phyloP scores from a whole-genome alignment of 2,329 filamentous ascomycete genomes.

The Microsporum canis region DNA sequence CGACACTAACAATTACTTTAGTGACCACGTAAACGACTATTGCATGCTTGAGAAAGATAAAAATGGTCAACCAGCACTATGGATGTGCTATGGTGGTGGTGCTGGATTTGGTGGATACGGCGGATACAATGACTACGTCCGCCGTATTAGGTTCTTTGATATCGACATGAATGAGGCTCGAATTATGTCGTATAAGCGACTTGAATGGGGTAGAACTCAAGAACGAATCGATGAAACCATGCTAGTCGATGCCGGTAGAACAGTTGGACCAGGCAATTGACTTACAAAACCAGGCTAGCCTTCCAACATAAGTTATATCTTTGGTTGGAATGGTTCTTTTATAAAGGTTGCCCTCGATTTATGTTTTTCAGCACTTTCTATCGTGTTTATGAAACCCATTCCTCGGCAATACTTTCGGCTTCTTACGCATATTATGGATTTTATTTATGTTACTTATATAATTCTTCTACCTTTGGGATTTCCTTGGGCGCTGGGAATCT shows the following conservation, averaged over 20 bases:
- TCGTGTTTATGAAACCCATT: background rate
- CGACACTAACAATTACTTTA: constrained; percentile 22
- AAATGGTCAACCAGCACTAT: constrained; percentile 56
- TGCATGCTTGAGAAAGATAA: constrained; percentile 58
- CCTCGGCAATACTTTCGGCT: background rate
- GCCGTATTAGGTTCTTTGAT: constrained; percentile 79
- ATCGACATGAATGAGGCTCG: constrained; percentile 83
- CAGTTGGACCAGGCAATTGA: constrained; percentile 26
- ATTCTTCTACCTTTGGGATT: background rate
- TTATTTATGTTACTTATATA: background rate
- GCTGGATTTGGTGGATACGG: constrained; percentile 91
- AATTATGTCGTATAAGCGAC: constrained; percentile 83
- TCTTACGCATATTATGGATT: background rate
- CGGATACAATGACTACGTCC: constrained; percentile 74
- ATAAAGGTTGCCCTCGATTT: background rate
- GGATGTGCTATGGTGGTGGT: constrained; percentile 97
- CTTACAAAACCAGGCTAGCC: background rate
- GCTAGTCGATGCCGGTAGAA: constrained; percentile 48
- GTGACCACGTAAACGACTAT: constrained; percentile 94
- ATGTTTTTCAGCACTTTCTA: background rate
- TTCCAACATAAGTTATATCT: background rate
- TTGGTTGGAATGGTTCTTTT: background rate
- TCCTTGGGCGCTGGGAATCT: background rate
- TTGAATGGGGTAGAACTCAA: constrained; percentile 54
- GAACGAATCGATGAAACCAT: constrained; percentile 48